Base-by-base conservation (phyloP, 768 basidiomycete genomes). In the Termitomyces heimii region DNA sequence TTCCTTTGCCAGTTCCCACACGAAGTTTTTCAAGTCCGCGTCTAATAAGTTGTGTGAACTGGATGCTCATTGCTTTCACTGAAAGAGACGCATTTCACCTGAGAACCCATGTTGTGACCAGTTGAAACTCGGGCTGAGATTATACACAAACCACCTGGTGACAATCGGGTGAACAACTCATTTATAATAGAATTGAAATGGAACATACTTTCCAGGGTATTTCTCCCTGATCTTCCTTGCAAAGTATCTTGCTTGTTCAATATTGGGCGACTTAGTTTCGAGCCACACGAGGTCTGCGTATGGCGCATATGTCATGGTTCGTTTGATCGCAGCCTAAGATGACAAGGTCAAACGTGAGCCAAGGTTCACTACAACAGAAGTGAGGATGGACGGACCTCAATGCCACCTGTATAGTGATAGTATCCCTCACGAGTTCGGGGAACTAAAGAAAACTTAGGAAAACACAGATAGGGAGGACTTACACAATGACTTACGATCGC, bases 71-170 rank as follows among this genome's bases (percentile, higher is more conserved):
- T 46, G 4, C 4, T 20, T n/a, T 5, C n/a, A 28, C 7, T 20
- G 37, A 20, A 28, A 4, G 13, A 28, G 18, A 29, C 29, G 5
- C 16, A 46, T 55, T 71, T 54, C 47, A 85, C 85, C 83, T 44
- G 81, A 80, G 70, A 89, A 95, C 14, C 92, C 92, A 63, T 88
- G 84, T 26, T 77, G 80, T n/a, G 83, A 75, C 94, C 93, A 96
- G 69, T 95, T 94, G 77, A 96, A 96, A 66, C 91, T 92, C 5
- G 94, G 94, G 65, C 92, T 94, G 56, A 97, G 74, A 68, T 96
- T 97, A 68, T 95, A 97, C 22, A 96, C 93, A 62, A 97, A 83
- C 85, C 83, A 86, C 65, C 86, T 91, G 60, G 57, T 45, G 9
- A 32, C 39, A 47, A 22, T 16, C 31, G n/a, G 28, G 35, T 55